Base-by-base conservation (phyloP, 495 filamentous ascomycete species). In the Bryoglossum gracile region DNA sequence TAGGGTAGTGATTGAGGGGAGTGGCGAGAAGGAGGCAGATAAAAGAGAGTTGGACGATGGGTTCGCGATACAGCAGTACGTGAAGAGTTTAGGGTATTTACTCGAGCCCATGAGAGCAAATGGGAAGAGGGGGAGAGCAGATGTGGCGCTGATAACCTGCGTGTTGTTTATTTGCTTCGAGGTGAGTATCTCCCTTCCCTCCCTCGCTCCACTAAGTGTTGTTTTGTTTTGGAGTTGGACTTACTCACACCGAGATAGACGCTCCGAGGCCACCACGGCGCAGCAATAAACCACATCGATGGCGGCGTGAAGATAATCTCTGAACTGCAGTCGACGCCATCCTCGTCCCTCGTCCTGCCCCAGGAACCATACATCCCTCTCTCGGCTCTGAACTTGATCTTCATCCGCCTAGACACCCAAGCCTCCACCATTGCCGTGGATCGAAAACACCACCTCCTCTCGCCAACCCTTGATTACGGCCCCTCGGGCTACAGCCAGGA, bases 281-380 rank as follows among this genome's bases (percentile, higher is more conserved):
- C 67, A 0, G 68, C 66, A 11, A 58, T 62, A 16, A 50, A 54
- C 3, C 76, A 80, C 59, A 65, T 80, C 14, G 61, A 67, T 42
- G 66, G 55, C 40, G 71, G 71, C 4, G 23, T 68, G 13, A 62
- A 54, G 11, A 51, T 71, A 13, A 43, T 72, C 14, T 23, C n/a
- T 25, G 39, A 51, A 17, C 25, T 39, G 16, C n/a, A 13, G 36
- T 34, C 40, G 8, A 43, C 19, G 28, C 10, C 9, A 16, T 18
- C 41, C 4, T 23, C 19, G 19, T 3, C 9, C 3, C 18, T 43
- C 28, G 13, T 13, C 26, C 26, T 6, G 13, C 13, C 43, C 1
- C 8, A 25, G 5, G 34, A 23, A 1, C 44, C 32, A 0, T 47
- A 38, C 22, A 28, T 23, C 8, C 44, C 44, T 8, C 14, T 37